phyloP scores from a whole-genome alignment of 2,329 filamentous ascomycete species.

The Epichloe typhina region DNA sequence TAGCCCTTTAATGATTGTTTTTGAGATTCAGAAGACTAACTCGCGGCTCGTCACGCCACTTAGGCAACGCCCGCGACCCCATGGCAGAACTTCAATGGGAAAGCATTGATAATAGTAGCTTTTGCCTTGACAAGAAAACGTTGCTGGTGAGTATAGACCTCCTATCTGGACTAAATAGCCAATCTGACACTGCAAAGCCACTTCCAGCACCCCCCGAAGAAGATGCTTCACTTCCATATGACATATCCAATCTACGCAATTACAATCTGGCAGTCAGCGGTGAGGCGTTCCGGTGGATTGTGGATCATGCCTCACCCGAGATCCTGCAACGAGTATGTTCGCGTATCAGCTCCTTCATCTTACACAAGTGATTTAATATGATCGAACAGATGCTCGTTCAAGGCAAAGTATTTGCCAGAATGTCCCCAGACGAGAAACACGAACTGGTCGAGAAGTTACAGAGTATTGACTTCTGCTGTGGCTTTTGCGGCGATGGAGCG shows the following conservation, averaged over 20 bases:
- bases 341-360: background rate
- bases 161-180: background rate
- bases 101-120: slow-evolving; percentile 77
- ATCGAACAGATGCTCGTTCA: slow-evolving; percentile 63
- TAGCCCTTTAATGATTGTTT: background rate
- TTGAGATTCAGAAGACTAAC: background rate
- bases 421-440: slow-evolving; percentile 98
- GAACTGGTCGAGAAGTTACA: slow-evolving; percentile 95
- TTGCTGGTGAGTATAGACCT: slow-evolving; percentile 40
- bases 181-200: slow-evolving; percentile 37
- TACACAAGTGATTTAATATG: background rate
- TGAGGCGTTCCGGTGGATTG: slow-evolving; percentile 91
- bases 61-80: slow-evolving; percentile 59
- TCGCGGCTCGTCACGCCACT: background rate
- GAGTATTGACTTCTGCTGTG: slow-evolving; percentile 86
- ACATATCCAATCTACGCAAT: slow-evolving; percentile 67
- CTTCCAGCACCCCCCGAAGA: slow-evolving; percentile 54
- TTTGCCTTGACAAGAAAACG: slow-evolving; percentile 65
- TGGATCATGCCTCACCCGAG: slow-evolving; percentile 78
- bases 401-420: slow-evolving; percentile 89
- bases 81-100: slow-evolving; percentile 74
- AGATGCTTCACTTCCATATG: slow-evolving; percentile 76
- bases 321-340: slow-evolving; percentile 53
- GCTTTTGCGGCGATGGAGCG: slow-evolving; percentile 93
- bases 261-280: slow-evolving; percentile 84